phyloP scores from a whole-genome alignment of 306 rosid genomes.

The Gastrolobium bilobum region DNA sequence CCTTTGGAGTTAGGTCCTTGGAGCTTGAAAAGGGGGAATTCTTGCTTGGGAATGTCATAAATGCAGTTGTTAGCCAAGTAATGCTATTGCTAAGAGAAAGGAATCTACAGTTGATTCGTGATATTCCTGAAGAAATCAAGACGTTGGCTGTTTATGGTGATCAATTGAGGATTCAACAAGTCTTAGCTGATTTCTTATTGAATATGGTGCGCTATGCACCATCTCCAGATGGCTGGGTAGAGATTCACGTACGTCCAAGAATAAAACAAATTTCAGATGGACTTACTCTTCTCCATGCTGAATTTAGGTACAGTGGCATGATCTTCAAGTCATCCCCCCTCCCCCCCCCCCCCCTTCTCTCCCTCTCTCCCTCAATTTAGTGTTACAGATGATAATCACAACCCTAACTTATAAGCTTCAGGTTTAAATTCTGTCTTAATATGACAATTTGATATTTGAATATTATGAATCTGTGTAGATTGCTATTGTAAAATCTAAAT shows the following conservation, averaged over 20 bases:
- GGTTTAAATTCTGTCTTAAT: conserved; percentile 19
- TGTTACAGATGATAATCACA: conserved; percentile 13
- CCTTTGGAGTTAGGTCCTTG: conserved; percentile 70
- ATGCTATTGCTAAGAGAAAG: conserved; percentile 90
- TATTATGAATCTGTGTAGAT: conserved; percentile 12
- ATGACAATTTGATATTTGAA: conserved; percentile 13
- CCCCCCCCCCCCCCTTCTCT: neutral
- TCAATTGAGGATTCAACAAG: conserved; percentile 94
- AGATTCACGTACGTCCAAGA: conserved; percentile 84
- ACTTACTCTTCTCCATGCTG: conserved; percentile 70
- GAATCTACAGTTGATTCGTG: conserved; percentile 90
- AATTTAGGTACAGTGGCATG: conserved; percentile 77
- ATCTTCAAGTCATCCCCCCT: conserved; percentile 18
- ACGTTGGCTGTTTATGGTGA: conserved; percentile 91
- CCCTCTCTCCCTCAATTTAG: neutral
- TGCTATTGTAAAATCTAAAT: conserved; percentile 6
- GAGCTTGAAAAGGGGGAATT: conserved; percentile 92
- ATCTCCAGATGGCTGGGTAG: conserved; percentile 97
- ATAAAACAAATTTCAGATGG: conserved; percentile 72
- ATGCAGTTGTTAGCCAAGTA: conserved; percentile 99
- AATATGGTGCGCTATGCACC: conserved; percentile 94
- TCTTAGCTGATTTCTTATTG: conserved; percentile 89
- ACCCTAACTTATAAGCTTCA: neutral
- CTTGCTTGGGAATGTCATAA: conserved; percentile 87
- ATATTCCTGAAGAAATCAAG: conserved; percentile 98